phyloP scores from a whole-genome alignment of 768 basidiomycete species.

The Kwoniella botswanensis region DNA sequence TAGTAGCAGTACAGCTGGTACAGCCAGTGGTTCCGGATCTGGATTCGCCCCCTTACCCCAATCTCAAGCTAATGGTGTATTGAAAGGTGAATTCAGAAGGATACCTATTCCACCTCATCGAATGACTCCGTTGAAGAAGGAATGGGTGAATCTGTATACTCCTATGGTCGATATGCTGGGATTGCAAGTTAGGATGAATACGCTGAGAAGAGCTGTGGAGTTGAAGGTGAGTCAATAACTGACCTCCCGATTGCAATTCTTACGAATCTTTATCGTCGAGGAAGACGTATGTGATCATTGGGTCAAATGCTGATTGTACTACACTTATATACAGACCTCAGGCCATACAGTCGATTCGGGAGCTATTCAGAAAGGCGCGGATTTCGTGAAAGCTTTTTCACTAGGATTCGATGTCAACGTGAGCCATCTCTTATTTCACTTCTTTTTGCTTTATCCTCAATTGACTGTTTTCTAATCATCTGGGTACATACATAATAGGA shows the following conservation, averaged over 20 bases:
- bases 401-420: slow-evolving; percentile 96
- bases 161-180: slow-evolving; percentile 93
- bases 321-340: slow-evolving; percentile 68
- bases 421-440: slow-evolving; percentile 41
- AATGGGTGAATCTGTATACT: slow-evolving; percentile 94
- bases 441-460: not conserved
- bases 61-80: slow-evolving; percentile 63
- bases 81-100: slow-evolving; percentile 83
- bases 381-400: slow-evolving; percentile 93
- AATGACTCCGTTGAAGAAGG: slow-evolving; percentile 95
- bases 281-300: not conserved
- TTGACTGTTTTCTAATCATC: too few species aligned
- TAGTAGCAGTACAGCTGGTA: slow-evolving; percentile 11
- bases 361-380: slow-evolving; percentile 92
- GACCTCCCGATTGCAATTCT: not conserved
- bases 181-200: slow-evolving; percentile 96
- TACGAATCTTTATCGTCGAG: too few species aligned
- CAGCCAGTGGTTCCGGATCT: slow-evolving; percentile 65
- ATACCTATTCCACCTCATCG: slow-evolving; percentile 94
- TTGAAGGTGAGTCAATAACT: slow-evolving; percentile 71
- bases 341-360: slow-evolving; percentile 92
- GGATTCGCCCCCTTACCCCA: slow-evolving; percentile 73
- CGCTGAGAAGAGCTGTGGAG: slow-evolving; percentile 84
- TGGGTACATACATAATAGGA: too few species aligned
- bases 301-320: slow-evolving; percentile 1